Base-by-base conservation (phyloP, 1,139 yeast species). In the Saccharomyces hybrid region DNA sequence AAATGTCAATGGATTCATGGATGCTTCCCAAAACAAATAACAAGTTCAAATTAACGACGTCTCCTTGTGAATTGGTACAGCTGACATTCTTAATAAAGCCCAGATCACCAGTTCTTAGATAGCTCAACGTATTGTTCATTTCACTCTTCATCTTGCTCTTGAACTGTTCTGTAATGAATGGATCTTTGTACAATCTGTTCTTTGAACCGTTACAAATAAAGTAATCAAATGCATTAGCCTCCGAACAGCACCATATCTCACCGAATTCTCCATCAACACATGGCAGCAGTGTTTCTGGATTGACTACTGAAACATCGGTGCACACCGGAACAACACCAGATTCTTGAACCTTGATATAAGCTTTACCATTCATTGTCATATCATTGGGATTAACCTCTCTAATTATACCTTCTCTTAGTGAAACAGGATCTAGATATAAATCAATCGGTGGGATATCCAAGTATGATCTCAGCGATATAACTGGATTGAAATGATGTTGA, bases 281-380 rank as follows among this genome's bases (percentile, higher is more conserved):
- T 16, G 90, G 73, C 52, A 75, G 73, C 51, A 81, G 72, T 0
- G 97, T 93, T 68, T 91, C 97, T 0, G 99, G 99, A 62, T 95
- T 95, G 5, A 93, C 98, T 58, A 93, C 88, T 1, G 96, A 95
- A 47, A 95, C 82, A 67, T 90, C 96, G 0, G 98, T 88, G 66
- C 96, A 88, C 16, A 90, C 93, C 0, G 97, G 96, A 0, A 91
- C 97, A 80, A 91, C 87, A 6, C 99, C 99, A 0, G 96, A 88
- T 67, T 95, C 99, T 64, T 90, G 97, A 16, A 95, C 74, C 58
- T 85, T 86, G 53, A 93, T 73, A 19, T 53, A 58, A 38, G 25
- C 9, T 38, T 6, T 6, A 11, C 57, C 62, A 0, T 91, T 19
- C 23, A 19, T 19, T 19, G 23, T 88, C 55, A 82, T 80, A 54